phyloP scores from a whole-genome alignment of 2,329 filamentous ascomycete species.

The Neurospora sp. region DNA sequence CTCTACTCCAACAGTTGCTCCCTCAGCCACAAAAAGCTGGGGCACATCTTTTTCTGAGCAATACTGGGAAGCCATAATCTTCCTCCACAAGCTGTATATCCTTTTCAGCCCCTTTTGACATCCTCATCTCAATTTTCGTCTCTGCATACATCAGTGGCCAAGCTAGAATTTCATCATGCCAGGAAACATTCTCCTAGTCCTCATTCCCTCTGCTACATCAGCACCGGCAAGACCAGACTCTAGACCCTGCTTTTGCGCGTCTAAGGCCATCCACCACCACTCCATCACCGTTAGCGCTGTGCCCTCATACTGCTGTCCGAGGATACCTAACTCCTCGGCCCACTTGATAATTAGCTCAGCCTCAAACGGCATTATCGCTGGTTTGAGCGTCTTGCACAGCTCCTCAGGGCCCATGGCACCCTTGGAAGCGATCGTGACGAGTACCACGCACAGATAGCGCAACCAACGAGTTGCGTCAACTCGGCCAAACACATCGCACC shows the following conservation, averaged over 20 bases:
- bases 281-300: conserved; percentile 35
- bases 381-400: conserved; percentile 45
- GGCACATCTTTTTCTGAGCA: neutral
- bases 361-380: conserved; percentile 54
- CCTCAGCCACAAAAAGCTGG: neutral
- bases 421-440: conserved; percentile 53
- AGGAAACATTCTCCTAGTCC: neutral
- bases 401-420: conserved; percentile 45
- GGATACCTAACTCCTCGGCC: conserved; percentile 43
- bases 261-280: conserved; percentile 59
- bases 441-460: conserved; percentile 50
- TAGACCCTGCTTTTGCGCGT: conserved; percentile 22
- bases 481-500: conserved; percentile 60
- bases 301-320: conserved; percentile 29
- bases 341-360: conserved; percentile 48
- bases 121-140: neutral
- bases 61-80: neutral
- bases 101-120: neutral
- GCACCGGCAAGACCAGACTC: neutral
- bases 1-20: neutral
- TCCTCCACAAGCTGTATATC: neutral
- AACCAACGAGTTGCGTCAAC: conserved; percentile 53
- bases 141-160: neutral
- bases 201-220: neutral
- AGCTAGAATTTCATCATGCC: neutral